Base-by-base conservation (phyloP, 208 protist species). In the Acanthamoeba culbertsoni region DNA sequence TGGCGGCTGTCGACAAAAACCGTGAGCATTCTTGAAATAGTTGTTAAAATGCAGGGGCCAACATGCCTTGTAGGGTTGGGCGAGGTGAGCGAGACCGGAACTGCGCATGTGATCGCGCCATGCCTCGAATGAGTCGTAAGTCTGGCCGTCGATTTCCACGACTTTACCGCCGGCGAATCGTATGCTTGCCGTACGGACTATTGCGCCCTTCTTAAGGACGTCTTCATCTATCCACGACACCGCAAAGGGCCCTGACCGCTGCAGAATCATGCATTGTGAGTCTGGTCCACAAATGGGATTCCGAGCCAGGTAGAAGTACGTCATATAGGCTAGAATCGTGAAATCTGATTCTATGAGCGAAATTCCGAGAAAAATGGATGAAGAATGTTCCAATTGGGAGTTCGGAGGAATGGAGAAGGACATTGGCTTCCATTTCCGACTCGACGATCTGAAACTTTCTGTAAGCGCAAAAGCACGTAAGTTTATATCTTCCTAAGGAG, bases 391-490 rank as follows among this genome's bases (percentile, higher is more conserved):
- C 68, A 6, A 40, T 6, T 1, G 33, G 40, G 3, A 79, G 68
- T 18, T 23, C 68, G 3, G 68, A 43, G 8, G 43, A 51, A 40
- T 48, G 46, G 7, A 89, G 33, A 23, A 57, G 31, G 79, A 40
- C 55, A 26, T 89, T 89, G 31, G 79, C 79, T 62, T 89, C 53
- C 4, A 89, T 23, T 3, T 12, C 79, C 10, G 79, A 65, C 28
- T 89, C 79, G 40, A 89, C 16, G 51, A 89, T 28, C 20, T 89
- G 79, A 23, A 89, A 89, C 55, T 89, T 63, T 40, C 79, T 89
- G 79, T 43, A 77, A 59, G 23, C 51, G 23, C 51, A 59, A 23
- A 23, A 23, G 23, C 23, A 59, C 23, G 51, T n/a, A 23, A 59
- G 16, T n/a, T 14, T 59, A 8, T 42, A 42, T 42, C 28, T 45